Base-by-base conservation (phyloP, 1,284 basidiomycete genomes). In the Pseudozyma hubeiensis region DNA sequence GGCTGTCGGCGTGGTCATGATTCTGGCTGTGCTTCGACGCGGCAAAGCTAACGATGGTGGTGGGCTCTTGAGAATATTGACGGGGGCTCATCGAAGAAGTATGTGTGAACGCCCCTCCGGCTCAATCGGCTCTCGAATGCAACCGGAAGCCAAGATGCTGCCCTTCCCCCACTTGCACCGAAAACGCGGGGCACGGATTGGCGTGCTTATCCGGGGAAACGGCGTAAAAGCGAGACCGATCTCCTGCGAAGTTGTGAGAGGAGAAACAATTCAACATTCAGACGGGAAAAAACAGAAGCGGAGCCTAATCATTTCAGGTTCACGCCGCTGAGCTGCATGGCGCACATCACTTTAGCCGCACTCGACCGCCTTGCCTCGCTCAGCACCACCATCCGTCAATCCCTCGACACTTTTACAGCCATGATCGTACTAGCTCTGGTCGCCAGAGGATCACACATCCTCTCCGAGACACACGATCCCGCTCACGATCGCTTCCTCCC, bases 381-480 rank as follows among this genome's bases (percentile, higher is more conserved):
- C 60, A 44, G n/a, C 61, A 9, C 24, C 51, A 35, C 41, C 54
- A 41, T 47, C 54, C 11, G 13, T 24, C 24, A 24, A 24, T 24
- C 24, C 24, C 24, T 24, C 24, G 24, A 24, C 24, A 24, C 24
- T 24, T 24, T 24, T 24, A 24, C 46, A 31, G 55, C 40, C 39
- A 80, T 77, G 77, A 80, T 84, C 49, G 80, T 81, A n/a, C 67
- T 84, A 7, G 81, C 82, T 5, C 64, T 84, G 8, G 76, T 84
- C 5, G 80, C 82, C n/a, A 59, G 51, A 17, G 76, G 71, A 14
- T 57, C 71, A 14, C 50, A 59, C 24, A 69, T 82, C 37, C 60
- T 82, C 13, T 63, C 54, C n/a, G 78, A 81, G 53, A 67, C 79
- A 19, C 79, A 81, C 59, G 72, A 79, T 30, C 51, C 68, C 2